Percentiles rank a stretch among this genome's conserved stretches.
phyloP scores from a whole-genome alignment of 176 grass and related monocot species.

The Puccinellia tenuiflora region DNA sequence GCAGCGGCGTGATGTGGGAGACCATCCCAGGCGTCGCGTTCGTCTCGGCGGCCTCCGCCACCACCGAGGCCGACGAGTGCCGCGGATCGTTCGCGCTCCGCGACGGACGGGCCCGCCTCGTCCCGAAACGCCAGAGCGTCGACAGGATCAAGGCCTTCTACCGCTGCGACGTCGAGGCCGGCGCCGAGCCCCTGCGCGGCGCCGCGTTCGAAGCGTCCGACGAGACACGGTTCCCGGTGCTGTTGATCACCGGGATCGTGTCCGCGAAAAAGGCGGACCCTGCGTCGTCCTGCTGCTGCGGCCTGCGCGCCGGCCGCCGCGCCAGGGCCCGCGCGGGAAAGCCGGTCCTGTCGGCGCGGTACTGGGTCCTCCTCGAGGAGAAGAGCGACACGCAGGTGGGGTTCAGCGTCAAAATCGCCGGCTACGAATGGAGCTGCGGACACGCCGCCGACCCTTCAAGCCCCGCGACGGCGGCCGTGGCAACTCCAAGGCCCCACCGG shows the following conservation, averaged over 20 bases:
- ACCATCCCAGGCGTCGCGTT: slow-evolving; percentile 70
- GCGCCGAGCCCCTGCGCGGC: slow-evolving; percentile 34
- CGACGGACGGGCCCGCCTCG: slow-evolving; percentile 46
- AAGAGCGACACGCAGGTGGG: slow-evolving; percentile 55
- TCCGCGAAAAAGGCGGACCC: slow-evolving; percentile 27
- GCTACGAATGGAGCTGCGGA: slow-evolving; percentile 48
- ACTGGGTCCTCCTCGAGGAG: slow-evolving; percentile 74
- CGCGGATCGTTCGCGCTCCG: slow-evolving; percentile 75
- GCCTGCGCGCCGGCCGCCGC: not conserved
- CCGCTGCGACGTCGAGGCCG: slow-evolving; percentile 32
- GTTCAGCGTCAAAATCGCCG: slow-evolving; percentile 58
- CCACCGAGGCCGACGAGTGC: slow-evolving; percentile 61
- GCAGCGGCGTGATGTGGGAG: slow-evolving; percentile 42
- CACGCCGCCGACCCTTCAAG: not conserved
- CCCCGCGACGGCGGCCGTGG: not conserved
- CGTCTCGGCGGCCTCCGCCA: slow-evolving; percentile 52
- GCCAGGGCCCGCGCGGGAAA: not conserved
- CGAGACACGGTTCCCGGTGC: slow-evolving; percentile 42
- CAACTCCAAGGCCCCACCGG: not conserved
- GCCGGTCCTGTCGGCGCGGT: slow-evolving; percentile 40
- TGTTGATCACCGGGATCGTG: slow-evolving; percentile 53
- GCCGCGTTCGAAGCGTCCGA: slow-evolving; percentile 24
- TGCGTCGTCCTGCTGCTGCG: slow-evolving; percentile 22
- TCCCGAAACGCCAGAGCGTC: slow-evolving; percentile 53
- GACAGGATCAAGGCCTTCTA: slow-evolving; percentile 50